Base-by-base conservation (phyloP, 2,329 filamentous ascomycete genomes). In the Drechslera avenae region DNA sequence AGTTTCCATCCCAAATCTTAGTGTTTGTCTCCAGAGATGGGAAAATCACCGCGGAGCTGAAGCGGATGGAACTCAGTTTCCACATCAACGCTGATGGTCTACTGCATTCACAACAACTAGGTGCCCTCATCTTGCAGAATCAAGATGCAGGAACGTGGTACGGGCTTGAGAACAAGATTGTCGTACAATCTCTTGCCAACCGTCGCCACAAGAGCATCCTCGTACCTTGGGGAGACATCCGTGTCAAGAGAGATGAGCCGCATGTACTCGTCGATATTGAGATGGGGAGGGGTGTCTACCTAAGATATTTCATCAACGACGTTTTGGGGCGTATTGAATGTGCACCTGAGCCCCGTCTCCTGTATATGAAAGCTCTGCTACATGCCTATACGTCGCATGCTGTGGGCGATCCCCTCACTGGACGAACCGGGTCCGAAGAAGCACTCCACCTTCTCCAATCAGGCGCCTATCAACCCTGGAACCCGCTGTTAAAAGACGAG, bases 71-170 rank as follows among this genome's bases (percentile, higher is more conserved):
- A 36, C 66, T 88, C 0, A 69, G 62, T 0, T 88, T 88, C 56
- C 52, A 32, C 1, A 81, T 87, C 1, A 83, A 81, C 39, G 0
- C 9, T 0, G 53, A 60, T 0, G 65, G 72, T 0, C 52, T 79
- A 0, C 74, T 89, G 0, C 56, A 77, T 12, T 85, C 76, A 14
- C 67, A 43, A 0, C 76, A 86, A 53, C 73, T 87, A 0, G 64
- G 68, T 0, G 73, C 79, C 0, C 76, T 82, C 34, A 73, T 90
- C 1, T 31, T 36, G 3, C 63, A 66, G 0, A 57, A 82, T 7
- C 87, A 90, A 60, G 80, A 87, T 42, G 71, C 79, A 0, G 86
- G 86, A 0, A 84, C 83, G 0, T 78, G 82, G 59, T 81, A 88
- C 50, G 86, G 86, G 0, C 71, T 88, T 0, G 50, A 70, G 2